phyloP scores from a whole-genome alignment of 306 rosid genomes.

The Glycine tomentella region DNA sequence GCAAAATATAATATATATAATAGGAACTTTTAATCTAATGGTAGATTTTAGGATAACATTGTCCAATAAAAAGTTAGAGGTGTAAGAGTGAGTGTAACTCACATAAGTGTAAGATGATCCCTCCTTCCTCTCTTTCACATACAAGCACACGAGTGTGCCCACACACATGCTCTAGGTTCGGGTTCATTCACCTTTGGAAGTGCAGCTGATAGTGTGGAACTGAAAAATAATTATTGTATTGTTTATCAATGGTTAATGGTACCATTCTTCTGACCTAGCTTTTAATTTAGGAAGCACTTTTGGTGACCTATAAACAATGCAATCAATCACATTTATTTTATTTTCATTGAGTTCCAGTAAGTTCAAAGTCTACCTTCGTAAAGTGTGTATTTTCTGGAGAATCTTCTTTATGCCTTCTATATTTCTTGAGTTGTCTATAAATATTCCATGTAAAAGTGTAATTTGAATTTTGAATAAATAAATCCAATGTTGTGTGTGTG shows the following conservation, averaged over 20 bases:
- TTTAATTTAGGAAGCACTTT: conserved; percentile 1
- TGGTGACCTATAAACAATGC: conserved; percentile 22
- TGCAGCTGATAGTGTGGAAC: not conserved
- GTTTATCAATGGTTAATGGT: conserved; percentile 13
- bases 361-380: conserved; percentile 8
- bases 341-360: conserved; percentile 15
- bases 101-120: not conserved
- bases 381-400: not conserved
- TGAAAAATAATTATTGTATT: conserved; percentile 1
- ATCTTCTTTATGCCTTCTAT: conserved; percentile 23
- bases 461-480: conserved; percentile 39
- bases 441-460: conserved; percentile 5
- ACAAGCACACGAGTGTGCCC: not conserved
- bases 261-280: not conserved
- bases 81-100: not conserved
- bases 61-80: not conserved
- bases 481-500: not conserved
- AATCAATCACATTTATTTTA: conserved; percentile 13
- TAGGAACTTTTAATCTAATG: not conserved
- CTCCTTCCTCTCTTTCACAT: not conserved
- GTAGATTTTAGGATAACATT: not conserved
- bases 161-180: not conserved
- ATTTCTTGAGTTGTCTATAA: conserved; percentile 26
- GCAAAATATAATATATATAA: not conserved
- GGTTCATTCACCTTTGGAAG: not conserved